Percentiles rank a stretch among this genome's conserved stretches.
Evolutionary conservation across 805 yeast species (phyloP).

Genomic region (Zygosaccharomyces siamensis): DNA sequence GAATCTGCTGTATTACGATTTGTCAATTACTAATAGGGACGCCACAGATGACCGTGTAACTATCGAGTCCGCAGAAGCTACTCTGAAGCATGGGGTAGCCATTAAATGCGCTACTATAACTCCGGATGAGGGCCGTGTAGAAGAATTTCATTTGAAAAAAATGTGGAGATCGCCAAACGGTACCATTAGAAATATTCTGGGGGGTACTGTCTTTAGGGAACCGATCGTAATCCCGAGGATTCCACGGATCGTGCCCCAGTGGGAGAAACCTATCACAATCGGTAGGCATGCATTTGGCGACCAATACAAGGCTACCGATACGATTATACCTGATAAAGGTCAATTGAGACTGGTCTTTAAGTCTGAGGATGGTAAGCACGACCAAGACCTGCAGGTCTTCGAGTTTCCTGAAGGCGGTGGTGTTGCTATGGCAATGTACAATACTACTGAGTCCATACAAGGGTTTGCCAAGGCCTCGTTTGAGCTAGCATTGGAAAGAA

Average conservation of each 20-base stretch:
- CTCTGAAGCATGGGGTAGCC: constrained; percentile 83
- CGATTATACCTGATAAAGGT: constrained; percentile 76
- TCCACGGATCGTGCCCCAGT: constrained; percentile 83
- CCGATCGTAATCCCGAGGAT: constrained; percentile 87
- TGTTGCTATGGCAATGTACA: constrained; percentile 90
- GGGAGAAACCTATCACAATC: constrained; percentile 94
- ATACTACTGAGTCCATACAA: constrained; percentile 83
- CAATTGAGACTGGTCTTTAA: constrained; percentile 70
- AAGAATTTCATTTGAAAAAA: constrained; percentile 84
- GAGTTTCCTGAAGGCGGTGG: constrained; percentile 56
- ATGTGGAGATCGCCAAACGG: constrained; percentile 99
- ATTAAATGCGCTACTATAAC: constrained; percentile 98
- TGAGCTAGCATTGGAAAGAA: constrained; percentile 75
- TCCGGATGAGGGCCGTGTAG: constrained; percentile 94
- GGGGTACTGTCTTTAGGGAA: constrained; percentile 96
- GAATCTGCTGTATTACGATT: constrained; percentile 86
- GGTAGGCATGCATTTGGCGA: constrained; percentile 98
- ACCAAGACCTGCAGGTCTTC: constrained; percentile 36
- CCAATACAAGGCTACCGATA: constrained; percentile 90
- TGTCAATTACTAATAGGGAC: constrained; percentile 83
- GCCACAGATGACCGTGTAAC: constrained; percentile 86
- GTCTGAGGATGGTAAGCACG: constrained; percentile 42
- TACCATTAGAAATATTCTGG: constrained; percentile 89
- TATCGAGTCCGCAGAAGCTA: constrained; percentile 84
- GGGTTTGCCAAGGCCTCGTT: constrained; percentile 94